These are phyloP conservation scores for Auriscalpium microsporum DNA, from an alignment of 768 basidiomycete species.

Conservation along the genomic window DNA sequence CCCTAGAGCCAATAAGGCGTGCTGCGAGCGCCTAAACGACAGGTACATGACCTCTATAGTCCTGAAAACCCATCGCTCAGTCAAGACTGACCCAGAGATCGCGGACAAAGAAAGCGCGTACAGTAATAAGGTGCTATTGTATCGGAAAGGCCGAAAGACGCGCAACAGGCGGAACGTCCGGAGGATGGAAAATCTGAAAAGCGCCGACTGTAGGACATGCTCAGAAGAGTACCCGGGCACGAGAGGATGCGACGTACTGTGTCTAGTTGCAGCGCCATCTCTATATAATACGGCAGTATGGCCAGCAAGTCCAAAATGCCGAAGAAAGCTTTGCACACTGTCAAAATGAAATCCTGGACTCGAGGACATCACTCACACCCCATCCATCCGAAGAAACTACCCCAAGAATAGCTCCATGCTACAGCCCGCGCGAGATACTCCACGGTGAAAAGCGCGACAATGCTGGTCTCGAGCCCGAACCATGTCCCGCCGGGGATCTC, in stretches of 20 bases:
- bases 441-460: constrained; percentile 80
- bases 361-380: constrained; percentile 41
- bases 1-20: constrained; percentile 76
- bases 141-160: constrained; percentile 84
- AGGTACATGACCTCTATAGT: constrained; percentile 93
- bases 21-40: constrained; percentile 75
- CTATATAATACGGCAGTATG: constrained; percentile 85
- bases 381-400: constrained; percentile 52
- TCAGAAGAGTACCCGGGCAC: background rate
- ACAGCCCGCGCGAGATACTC: constrained; percentile 69
- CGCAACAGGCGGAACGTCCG: constrained; percentile 83
- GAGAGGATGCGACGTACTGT: constrained; percentile 45
- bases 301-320: constrained; percentile 81
- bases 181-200: constrained; percentile 87
- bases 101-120: constrained; percentile 22
- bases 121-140: constrained; percentile 77
- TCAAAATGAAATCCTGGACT: background rate
- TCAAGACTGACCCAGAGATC: background rate
- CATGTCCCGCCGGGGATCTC: constrained; percentile 60
- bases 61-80: constrained; percentile 26
- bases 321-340: constrained; percentile 52
- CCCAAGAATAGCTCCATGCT: constrained; percentile 70
- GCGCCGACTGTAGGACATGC: constrained; percentile 46
- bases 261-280: constrained; percentile 75
- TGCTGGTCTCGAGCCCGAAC: constrained; percentile 81